Percentiles rank a stretch among this genome's conserved stretches.
phyloP scores from a whole-genome alignment of 1,284 basidiomycete species.

The Apiotrichum gamsii region DNA sequence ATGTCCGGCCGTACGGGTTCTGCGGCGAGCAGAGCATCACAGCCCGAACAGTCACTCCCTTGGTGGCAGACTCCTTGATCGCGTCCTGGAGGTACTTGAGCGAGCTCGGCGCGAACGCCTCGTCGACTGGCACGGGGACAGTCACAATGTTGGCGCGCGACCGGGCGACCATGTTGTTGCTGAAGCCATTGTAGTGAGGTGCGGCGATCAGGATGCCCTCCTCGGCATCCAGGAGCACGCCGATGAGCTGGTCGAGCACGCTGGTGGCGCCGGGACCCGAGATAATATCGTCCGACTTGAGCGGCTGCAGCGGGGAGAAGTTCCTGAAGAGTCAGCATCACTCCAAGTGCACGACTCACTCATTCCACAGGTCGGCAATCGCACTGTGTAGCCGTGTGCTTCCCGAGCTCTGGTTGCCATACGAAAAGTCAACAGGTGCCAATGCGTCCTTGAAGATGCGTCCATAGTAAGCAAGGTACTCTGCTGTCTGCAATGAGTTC shows the following conservation, averaged over 20 bases:
- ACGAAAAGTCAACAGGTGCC: conserved; percentile 9
- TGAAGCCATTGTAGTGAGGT: conserved; percentile 40
- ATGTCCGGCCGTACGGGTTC: conserved; percentile 46
- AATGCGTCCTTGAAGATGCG: conserved; percentile 6
- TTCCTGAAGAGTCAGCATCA: conserved; percentile 5
- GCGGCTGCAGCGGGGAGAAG: conserved; percentile 20
- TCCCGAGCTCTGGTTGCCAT: conserved; percentile 13
- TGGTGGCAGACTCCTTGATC: conserved; percentile 17
- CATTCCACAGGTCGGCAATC: conserved; percentile 18
- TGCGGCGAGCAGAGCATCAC: conserved; percentile 48
- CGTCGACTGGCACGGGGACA: conserved; percentile 6
- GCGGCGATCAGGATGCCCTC: conserved; percentile 35
- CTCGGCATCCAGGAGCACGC: conserved; percentile 29
- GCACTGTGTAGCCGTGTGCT: conserved; percentile 8
- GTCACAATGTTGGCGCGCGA: conserved; percentile 3
- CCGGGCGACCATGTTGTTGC: conserved; percentile 17
- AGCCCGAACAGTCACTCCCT: conserved; percentile 31
- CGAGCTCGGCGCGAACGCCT: background rate
- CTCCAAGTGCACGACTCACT: background rate
- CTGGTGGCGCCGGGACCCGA: conserved; percentile 28
- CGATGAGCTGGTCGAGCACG: conserved; percentile 35
- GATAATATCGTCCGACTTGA: conserved; percentile 28
- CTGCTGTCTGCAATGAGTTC: conserved; percentile 14
- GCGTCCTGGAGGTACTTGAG: conserved; percentile 18
- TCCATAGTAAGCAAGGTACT: conserved; percentile 15